Conservation (phyloP, 2,329 filamentous ascomycete genomes). For the Bipolaris oryzae region DNA sequence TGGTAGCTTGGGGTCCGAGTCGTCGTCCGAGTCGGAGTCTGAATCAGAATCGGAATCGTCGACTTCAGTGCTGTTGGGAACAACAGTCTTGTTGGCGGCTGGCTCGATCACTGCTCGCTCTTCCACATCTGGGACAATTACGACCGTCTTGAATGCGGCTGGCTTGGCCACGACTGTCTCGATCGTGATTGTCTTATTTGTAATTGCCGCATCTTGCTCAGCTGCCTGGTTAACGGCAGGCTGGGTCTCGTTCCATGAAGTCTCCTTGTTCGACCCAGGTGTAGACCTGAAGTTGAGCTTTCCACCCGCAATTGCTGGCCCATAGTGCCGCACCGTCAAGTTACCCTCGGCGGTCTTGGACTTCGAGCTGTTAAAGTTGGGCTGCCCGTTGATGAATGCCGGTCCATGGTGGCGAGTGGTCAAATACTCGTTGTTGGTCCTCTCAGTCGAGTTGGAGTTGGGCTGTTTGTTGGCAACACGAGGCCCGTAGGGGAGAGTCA, state of each 20-base stretch:
- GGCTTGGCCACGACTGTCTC: too few species aligned
- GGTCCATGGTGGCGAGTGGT: not conserved
- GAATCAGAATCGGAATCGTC: not conserved
- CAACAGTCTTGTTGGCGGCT: too few species aligned
- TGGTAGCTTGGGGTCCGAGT: not conserved
- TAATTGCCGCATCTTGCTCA: too few species aligned
- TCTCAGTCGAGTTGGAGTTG: not conserved
- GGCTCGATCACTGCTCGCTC: too few species aligned
- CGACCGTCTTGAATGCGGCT: too few species aligned
- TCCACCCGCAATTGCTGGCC: not conserved
- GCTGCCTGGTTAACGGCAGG: too few species aligned
- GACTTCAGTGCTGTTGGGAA: not conserved
- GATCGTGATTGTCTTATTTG: too few species aligned
- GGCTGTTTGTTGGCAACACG: not conserved
- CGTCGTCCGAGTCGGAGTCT: not conserved
- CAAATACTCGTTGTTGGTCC: not conserved
- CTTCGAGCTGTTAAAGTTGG: not conserved
- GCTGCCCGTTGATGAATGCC: not conserved
- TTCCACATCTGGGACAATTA: too few species aligned
- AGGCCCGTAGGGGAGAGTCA: not conserved
- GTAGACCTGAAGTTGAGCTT: not conserved
- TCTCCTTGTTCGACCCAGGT: too few species aligned
- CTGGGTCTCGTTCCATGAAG: too few species aligned
- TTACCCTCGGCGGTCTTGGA: not conserved
- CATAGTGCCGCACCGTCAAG: not conserved